Percentiles rank a stretch among this genome's conserved stretches.
Conservation (phyloP, 2,329 filamentous ascomycete genomes). For the Nothophaeocryptopus gaeumannii region DNA sequence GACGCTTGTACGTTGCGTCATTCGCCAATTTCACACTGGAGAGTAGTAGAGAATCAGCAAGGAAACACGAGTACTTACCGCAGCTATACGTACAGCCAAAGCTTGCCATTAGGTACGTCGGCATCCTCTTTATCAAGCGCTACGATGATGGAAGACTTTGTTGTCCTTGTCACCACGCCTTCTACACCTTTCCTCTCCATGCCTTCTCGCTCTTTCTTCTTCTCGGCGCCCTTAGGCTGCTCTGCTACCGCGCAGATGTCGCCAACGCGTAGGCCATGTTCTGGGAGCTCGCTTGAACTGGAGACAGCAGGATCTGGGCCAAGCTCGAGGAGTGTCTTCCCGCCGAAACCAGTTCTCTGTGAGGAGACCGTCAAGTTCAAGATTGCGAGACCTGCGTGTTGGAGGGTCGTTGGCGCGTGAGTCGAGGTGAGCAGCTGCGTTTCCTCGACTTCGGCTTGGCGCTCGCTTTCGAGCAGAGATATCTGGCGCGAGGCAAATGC, state of each 20-base stretch:
- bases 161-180: slow-evolving; percentile 68
- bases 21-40: slow-evolving; percentile 63
- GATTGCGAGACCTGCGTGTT: slow-evolving; percentile 75
- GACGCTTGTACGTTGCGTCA: slow-evolving; percentile 64
- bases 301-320: slow-evolving; percentile 67
- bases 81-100: slow-evolving; percentile 58
- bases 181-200: slow-evolving; percentile 65
- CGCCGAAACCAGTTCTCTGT: slow-evolving; percentile 83
- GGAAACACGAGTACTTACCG: slow-evolving; percentile 17
- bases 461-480: slow-evolving; percentile 66
- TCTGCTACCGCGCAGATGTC: slow-evolving; percentile 76
- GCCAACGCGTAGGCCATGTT: slow-evolving; percentile 72
- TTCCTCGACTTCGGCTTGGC: slow-evolving; percentile 68
- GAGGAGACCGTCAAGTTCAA: slow-evolving; percentile 71
- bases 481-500: slow-evolving; percentile 71
- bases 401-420: slow-evolving; percentile 66
- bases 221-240: slow-evolving; percentile 67
- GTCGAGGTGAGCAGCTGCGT: slow-evolving; percentile 65
- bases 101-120: slow-evolving; percentile 53
- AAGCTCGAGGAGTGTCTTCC: slow-evolving; percentile 85
- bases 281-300: slow-evolving; percentile 53
- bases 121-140: slow-evolving; percentile 65
- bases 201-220: slow-evolving; percentile 69
- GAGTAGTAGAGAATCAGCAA: slow-evolving; percentile 21
- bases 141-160: slow-evolving; percentile 59